phyloP scores from a whole-genome alignment of 495 filamentous ascomycete species.

The Hypoxylon intermedium region DNA sequence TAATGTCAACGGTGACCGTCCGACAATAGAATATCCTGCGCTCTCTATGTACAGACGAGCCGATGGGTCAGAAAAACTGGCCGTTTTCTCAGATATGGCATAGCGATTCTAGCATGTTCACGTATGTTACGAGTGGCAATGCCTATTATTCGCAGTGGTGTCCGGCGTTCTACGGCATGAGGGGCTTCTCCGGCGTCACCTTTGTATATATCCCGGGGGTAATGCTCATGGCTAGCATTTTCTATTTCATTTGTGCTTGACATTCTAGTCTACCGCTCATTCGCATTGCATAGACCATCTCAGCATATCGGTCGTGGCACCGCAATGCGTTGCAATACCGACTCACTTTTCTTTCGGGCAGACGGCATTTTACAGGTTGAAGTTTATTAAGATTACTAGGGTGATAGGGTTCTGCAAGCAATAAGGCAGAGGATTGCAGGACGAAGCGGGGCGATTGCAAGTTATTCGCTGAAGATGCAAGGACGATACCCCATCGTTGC shows the following conservation, averaged over 20 bases:
- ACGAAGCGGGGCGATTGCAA: slow-evolving; percentile 1
- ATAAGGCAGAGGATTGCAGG: slow-evolving; percentile 10
- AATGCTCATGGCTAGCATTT: neutral
- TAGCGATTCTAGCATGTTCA: slow-evolving; percentile 33
- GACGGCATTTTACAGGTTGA: slow-evolving; percentile 2
- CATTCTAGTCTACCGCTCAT: slow-evolving; percentile 14
- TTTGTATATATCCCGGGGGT: slow-evolving; percentile 30
- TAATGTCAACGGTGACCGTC: slow-evolving; percentile 36
- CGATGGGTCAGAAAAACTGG: slow-evolving; percentile 32
- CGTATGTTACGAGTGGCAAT: slow-evolving; percentile 27
- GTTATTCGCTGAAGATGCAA: slow-evolving; percentile 10
- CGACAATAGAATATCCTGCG: slow-evolving; percentile 31
- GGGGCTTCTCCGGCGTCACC: slow-evolving; percentile 10
- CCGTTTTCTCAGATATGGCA: slow-evolving; percentile 23
- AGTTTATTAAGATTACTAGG: slow-evolving; percentile 18
- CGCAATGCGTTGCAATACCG: slow-evolving; percentile 1
- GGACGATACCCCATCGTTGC: slow-evolving; percentile 2
- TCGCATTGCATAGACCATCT: slow-evolving; percentile 20
- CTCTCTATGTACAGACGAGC: slow-evolving; percentile 37
- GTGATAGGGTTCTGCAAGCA: slow-evolving; percentile 16
- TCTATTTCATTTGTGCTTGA: slow-evolving; percentile 6
- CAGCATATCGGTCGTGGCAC: slow-evolving; percentile 6
- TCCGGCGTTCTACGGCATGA: slow-evolving; percentile 21
- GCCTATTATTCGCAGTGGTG: slow-evolving; percentile 18
- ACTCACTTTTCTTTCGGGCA: slow-evolving; percentile 8